Percentiles rank a stretch among this genome's conserved stretches.
Conservation (phyloP, 495 filamentous ascomycete species). For the Letharia lupina region DNA sequence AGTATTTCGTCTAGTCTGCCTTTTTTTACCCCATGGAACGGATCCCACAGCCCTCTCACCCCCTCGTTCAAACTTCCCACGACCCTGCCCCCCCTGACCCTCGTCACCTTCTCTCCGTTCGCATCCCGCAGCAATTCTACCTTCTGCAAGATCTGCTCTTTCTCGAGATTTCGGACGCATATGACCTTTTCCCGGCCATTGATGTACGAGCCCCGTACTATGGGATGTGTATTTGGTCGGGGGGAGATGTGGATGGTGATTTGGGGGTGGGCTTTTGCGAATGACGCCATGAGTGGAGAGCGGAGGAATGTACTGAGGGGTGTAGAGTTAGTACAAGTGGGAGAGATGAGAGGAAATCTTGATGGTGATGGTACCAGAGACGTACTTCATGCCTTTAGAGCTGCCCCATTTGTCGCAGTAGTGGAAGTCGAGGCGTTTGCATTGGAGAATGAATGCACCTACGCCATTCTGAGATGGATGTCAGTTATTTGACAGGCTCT, state of each 20-base stretch:
- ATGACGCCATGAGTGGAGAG: conserved; percentile 55
- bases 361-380: conserved; percentile 9
- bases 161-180: conserved; percentile 79
- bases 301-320: conserved; percentile 65
- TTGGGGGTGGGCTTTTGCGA: conserved; percentile 73
- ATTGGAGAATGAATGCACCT: conserved; percentile 94
- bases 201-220: conserved; percentile 80
- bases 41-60: conserved; percentile 91
- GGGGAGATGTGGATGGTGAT: conserved; percentile 88
- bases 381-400: conserved; percentile 90
- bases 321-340: neutral
- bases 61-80: conserved; percentile 82
- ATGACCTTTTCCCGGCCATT: conserved; percentile 81
- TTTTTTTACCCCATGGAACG: conserved; percentile 61
- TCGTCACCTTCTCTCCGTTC: conserved; percentile 77
- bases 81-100: conserved; percentile 59
- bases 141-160: conserved; percentile 74
- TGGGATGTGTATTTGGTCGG: conserved; percentile 75
- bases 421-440: conserved; percentile 88
- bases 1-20: conserved; percentile 6
- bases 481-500: conserved; percentile 6
- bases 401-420: conserved; percentile 94
- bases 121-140: conserved; percentile 69
- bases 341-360: neutral
- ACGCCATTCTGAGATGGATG: conserved; percentile 67